Conservation (phyloP, 176 grass and related monocot species). For the Oryza coarctata region DNA sequence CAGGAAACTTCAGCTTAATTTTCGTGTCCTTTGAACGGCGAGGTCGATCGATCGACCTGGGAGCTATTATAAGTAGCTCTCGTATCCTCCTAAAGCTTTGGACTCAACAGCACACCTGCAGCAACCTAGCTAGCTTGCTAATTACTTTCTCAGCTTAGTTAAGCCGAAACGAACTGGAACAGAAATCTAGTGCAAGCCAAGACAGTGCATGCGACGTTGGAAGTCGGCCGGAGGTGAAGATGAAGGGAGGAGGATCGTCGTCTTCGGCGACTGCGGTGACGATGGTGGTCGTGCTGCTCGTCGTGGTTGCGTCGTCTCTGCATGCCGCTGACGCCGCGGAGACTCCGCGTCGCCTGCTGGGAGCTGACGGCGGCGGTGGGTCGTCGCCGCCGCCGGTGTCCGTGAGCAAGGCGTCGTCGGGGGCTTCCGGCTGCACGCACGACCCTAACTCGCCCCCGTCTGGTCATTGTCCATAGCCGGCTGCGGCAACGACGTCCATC, state of each 20-base stretch:
- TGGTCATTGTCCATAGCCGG: too few relatives aligned
- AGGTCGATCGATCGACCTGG: background rate
- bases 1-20: constrained; percentile 1
- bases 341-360: background rate
- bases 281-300: background rate
- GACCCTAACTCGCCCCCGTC: background rate
- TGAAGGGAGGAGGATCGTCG: background rate
- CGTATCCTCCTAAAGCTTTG: background rate
- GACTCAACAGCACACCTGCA: background rate
- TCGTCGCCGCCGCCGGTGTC: background rate
- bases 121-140: too few relatives aligned
- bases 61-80: background rate
- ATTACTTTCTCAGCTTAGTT: too few relatives aligned
- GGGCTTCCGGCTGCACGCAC: background rate
- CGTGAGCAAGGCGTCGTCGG: background rate
- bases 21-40: background rate
- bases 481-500: too few relatives aligned
- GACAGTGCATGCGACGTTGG: background rate
- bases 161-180: background rate
- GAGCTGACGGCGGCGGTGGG: background rate
- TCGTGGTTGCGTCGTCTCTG: background rate
- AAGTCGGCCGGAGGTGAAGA: background rate
- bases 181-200: background rate
- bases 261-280: background rate
- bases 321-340: background rate